Conservation (phyloP, 805 yeast species). For the Saccharomycodes ludwigii region DNA sequence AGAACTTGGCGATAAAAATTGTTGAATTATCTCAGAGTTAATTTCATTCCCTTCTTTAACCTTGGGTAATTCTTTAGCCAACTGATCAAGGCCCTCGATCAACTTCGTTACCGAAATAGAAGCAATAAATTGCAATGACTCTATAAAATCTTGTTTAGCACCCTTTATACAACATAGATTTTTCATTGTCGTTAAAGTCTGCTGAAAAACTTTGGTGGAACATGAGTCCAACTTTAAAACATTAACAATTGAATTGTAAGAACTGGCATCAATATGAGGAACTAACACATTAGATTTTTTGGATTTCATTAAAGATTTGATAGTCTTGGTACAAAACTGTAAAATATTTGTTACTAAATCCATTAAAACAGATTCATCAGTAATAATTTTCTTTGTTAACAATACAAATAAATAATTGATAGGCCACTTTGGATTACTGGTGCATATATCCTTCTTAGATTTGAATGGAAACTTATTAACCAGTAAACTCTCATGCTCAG, state of each 20-base stretch:
- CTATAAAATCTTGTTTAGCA: conserved; percentile 53
- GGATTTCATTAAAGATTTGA: conserved; percentile 28
- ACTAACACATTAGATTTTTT: conserved; percentile 26
- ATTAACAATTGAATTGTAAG: conserved; percentile 49
- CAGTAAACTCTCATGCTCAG: conserved; percentile 54
- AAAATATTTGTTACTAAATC: conserved; percentile 64
- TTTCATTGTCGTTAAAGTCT: conserved; percentile 71
- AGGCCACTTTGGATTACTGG: conserved; percentile 45
- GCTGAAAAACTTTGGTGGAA: conserved; percentile 72
- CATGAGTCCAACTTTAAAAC: conserved; percentile 74
- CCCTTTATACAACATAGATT: conserved; percentile 50
- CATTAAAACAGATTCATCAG: conserved; percentile 63
- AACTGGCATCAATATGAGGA: conserved; percentile 53
- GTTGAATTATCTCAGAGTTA: conserved; percentile 42
- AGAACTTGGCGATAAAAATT: conserved; percentile 68
- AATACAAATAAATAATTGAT: conserved; percentile 54
- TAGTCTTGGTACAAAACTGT: conserved; percentile 66
- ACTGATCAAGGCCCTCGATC: conserved; percentile 38
- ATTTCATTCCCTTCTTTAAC: conserved; percentile 31
- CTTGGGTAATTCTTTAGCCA: conserved; percentile 37
- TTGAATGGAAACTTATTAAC: conserved; percentile 25
- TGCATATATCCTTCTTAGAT: conserved; percentile 21
- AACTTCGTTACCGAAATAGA: conserved; percentile 41
- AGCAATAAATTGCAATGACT: conserved; percentile 55
- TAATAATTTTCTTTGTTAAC: conserved; percentile 50